Base-by-base conservation (phyloP, 495 filamentous ascomycete genomes). In the Entonaema liquescens region DNA sequence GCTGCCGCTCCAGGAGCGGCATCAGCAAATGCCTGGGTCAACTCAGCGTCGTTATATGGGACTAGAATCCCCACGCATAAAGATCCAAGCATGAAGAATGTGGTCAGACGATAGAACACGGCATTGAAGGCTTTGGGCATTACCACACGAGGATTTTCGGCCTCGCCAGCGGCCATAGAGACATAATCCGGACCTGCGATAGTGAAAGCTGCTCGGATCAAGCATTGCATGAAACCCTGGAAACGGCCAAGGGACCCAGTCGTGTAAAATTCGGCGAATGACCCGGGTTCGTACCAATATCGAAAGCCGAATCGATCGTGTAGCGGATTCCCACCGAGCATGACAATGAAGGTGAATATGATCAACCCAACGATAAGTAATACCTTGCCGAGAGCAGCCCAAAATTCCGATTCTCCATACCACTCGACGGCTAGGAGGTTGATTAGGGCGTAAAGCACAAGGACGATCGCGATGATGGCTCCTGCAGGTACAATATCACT, bases 171-270 rank as follows among this genome's bases (percentile, higher is more conserved):
- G 8, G 88, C 86, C 87, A 92, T 91, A n/a, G 86, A 85, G 38
- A 92, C 86, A 74, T 91, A 92, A 61, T 92, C 90, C 0, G 89
- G 90, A 0, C 90, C 90, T 11, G 88, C 89, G 53, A 92, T 88
- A 1, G 89, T 91, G 73, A 92, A 91, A 52, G 86, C 86, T 21
- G 90, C 90, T 66, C 86, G 82, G 76, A 89, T 89, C 12, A 93
- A 80, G 77, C 87, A 88, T 31, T 85, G 83, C 52, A 92, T 69
- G 70, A 92, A 89, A 0, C 90, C 90, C 25, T 89, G 80, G 61
- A 90, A 92, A 19, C 83, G 82, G 29, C 91, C 91, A 0, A 88
- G 79, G 25, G 78, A 61, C 13, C 89, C 90, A 5, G 80, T 83
- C 35, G 79, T 80, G 70, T 88, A 85, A 62, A 86, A 81, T 66